phyloP scores from a whole-genome alignment of 805 yeast genomes.

The Komagataella mondaviorum region DNA sequence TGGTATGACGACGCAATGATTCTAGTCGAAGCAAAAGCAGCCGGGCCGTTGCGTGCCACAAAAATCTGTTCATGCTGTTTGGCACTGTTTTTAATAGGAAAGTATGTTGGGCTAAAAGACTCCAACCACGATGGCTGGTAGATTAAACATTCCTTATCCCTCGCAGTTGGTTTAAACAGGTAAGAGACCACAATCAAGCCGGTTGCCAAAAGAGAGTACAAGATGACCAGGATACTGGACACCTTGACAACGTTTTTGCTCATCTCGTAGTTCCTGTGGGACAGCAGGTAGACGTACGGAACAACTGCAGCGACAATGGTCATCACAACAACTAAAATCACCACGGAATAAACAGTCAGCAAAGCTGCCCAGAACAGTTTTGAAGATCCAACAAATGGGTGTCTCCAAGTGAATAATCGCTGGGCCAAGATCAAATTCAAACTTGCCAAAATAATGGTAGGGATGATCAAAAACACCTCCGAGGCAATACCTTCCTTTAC shows the following conservation, averaged over 20 bases:
- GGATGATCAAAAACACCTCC: constrained; percentile 39
- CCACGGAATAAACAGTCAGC: constrained; percentile 37
- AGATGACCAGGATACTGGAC: constrained; percentile 28
- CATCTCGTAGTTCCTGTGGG: constrained; percentile 27
- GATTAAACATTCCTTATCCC: constrained; percentile 32
- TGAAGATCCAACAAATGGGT: constrained; percentile 53
- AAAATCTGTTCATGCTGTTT: constrained; percentile 5
- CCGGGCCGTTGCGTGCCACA: constrained; percentile 23
- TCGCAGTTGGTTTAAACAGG: constrained; percentile 37
- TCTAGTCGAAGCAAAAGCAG: constrained; percentile 37
- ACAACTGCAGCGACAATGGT: constrained; percentile 50
- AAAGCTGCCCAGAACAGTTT: constrained; percentile 35
- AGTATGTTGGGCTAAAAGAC: constrained; percentile 44
- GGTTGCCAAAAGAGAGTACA: constrained; percentile 43
- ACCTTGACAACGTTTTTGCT: constrained; percentile 43
- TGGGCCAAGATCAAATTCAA: constrained; percentile 56
- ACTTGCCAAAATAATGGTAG: constrained; percentile 44
- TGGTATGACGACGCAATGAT: constrained; percentile 46
- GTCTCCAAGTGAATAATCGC: constrained; percentile 65
- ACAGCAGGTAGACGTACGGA: constrained; percentile 45
- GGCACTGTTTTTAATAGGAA: constrained; percentile 39
- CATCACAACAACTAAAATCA: constrained; percentile 47
- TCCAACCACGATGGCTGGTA: constrained; percentile 77
- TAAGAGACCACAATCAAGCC: constrained; percentile 36
- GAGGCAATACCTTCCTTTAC: constrained; percentile 40